Conservation (phyloP, 73 alveolate species). For the Paramecium primaurelia region DNA sequence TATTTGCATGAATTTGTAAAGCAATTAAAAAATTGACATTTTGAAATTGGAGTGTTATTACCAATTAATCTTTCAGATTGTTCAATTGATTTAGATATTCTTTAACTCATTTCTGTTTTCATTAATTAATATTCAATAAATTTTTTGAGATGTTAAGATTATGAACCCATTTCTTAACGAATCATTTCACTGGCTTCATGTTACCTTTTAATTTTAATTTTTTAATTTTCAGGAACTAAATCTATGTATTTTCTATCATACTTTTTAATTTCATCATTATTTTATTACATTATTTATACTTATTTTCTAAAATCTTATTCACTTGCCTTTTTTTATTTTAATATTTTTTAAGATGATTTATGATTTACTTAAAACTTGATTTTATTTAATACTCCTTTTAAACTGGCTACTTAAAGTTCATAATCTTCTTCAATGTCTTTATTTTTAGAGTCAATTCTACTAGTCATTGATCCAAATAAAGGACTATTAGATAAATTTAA, state of each 20-base stretch:
- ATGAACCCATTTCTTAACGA: neutral
- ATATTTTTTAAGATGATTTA: neutral
- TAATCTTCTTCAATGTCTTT: slow-evolving; percentile 18
- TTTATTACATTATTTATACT: neutral
- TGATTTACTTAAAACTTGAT: neutral
- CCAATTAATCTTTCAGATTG: neutral
- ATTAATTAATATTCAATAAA: neutral
- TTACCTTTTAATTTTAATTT: neutral
- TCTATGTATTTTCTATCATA: neutral
- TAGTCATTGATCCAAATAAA: neutral
- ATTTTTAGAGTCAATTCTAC: neutral
- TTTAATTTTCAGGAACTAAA: neutral
- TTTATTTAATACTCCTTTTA: neutral
- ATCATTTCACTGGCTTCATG: neutral
- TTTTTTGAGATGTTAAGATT: neutral
- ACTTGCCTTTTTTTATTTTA: neutral
- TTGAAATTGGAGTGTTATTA: neutral
- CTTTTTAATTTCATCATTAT: neutral
- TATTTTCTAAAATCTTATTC: slow-evolving; percentile 16
- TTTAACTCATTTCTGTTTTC: slow-evolving; percentile 3
- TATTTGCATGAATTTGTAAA: neutral
- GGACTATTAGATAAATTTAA: neutral
- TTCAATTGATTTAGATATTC: neutral
- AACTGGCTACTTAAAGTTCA: neutral
- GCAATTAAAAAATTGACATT: neutral